Base-by-base conservation (phyloP, 495 filamentous ascomycete genomes). In the Durotheca rogersii region DNA sequence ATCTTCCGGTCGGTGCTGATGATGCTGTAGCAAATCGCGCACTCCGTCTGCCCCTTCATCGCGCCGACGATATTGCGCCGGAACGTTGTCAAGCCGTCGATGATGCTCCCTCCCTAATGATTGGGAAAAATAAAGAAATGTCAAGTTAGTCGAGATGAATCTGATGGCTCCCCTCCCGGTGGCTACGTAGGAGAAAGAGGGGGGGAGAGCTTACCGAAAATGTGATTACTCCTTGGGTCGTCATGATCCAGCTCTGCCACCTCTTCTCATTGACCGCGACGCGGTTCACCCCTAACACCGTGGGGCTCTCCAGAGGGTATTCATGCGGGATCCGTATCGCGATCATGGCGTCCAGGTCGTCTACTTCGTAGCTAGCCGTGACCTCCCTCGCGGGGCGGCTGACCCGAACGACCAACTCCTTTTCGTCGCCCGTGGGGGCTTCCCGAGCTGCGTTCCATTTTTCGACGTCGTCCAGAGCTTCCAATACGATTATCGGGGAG, bases 11-110 rank as follows among this genome's bases (percentile, higher is more conserved):
- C 90, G 11, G 78, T 82, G 19, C 87, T 85, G 42, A 98, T 86
- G 56, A 97, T 90, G 35, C 84, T 89, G 70, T 96, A 97, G 73
- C 93, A 98, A 64, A 97, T 97, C 3, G 93, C 88, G 62, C 93
- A 99, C 72, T 97, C 93, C 9, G 80, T 90, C 65, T 97, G 90
- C 2, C 89, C 92, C 70, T 95, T 92, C 52, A 99, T 74, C 7
- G 90, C 86, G 1, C 88, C 88, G 10, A 82, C 79, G 1, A 97
- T 82, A 66, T 96, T 96, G 41, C 81, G 78, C 20, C 86, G 78
- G 78, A 92, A 96, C 14, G 87, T 82, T 18, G 82, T 71, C 16
- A 99, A 74, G 0, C 90, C 93, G 49, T 96, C 91, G 23, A 87
- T 85, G 50, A 97, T 77, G 57, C 76, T 85, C 39, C 86, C 88